Evolutionary conservation across 495 filamentous ascomycete species (phyloP).

Genomic region (Daldinia concentrica): DNA sequence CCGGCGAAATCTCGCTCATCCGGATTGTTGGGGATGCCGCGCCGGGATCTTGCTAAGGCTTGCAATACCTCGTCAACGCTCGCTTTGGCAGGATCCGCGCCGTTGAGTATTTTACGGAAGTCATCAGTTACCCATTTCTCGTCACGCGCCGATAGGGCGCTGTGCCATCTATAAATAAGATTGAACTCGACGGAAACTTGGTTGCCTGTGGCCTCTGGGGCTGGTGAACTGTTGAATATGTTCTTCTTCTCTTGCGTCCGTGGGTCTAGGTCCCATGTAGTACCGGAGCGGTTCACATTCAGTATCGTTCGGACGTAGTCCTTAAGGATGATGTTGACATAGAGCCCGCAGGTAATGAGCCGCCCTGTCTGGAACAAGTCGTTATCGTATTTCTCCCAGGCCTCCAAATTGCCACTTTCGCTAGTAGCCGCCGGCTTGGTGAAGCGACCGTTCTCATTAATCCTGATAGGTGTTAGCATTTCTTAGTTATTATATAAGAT

Average conservation of each 20-base stretch:
- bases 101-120: constrained; percentile 63
- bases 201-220: constrained; percentile 70
- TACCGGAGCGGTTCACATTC: constrained; percentile 76
- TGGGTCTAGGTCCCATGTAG: constrained; percentile 83
- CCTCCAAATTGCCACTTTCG: constrained; percentile 62
- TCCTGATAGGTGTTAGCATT: constrained; percentile 41
- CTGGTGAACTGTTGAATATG: constrained; percentile 63
- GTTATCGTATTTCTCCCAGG: constrained; percentile 78
- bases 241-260: constrained; percentile 67
- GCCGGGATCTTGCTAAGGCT: constrained; percentile 63
- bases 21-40: constrained; percentile 61
- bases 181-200: constrained; percentile 80
- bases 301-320: constrained; percentile 88
- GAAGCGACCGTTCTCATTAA: constrained; percentile 79
- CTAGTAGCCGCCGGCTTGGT: constrained; percentile 60
- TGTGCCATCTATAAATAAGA: constrained; percentile 73
- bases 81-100: constrained; percentile 59
- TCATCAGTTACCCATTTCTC: constrained; percentile 69
- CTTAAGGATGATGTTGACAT: constrained; percentile 83
- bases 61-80: constrained; percentile 59
- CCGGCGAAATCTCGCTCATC: constrained; percentile 64
- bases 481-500: neutral
- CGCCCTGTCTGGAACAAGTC: constrained; percentile 86
- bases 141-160: constrained; percentile 67
- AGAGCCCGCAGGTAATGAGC: constrained; percentile 81